Evolutionary conservation across 176 grass and related monocot species (phyloP), one percentile per base, ranked within the genome.

Genomic region (Aegilops umbellulata): DNA sequence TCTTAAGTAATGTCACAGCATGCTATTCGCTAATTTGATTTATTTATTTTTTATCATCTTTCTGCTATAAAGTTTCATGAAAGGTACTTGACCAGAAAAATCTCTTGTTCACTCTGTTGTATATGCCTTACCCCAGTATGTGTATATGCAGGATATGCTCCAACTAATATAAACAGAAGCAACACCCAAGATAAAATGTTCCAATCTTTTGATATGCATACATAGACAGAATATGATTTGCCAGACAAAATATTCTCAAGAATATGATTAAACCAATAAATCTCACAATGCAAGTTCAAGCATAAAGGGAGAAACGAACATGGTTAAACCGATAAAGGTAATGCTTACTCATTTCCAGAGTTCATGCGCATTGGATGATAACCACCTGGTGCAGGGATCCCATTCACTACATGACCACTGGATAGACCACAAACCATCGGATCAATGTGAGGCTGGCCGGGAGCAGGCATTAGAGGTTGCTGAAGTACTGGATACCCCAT

Each of bases 401-500:
- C 97, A 44, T 99, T 94, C 72, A 91, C 97, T 55, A 97, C 85
- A 91, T 94, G 94, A 91, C 94, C 92, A 25, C 85, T 89, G 55
- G 97, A 92, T 72, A 96, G 23, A 62, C 93, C 91, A 69, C 93
- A 90, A 65, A 80, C 74, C 88, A 95, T 90, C 3, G 90, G 82
- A 36, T 97, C 97, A 69, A 92, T 72, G 58, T 97, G 92, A 80
- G 97, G 89, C 26, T 92, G 92, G 63, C 94, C 82, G 3, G 92
- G 79, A 83, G 89, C 83, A 82, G 87, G 88, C 67, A 99, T 94
- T n/a, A 84, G 77, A 88, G 90, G 90, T 57, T 99, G 97, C 70
- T 94, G 94, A 80, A 99, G 84, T 81, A 99, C 89, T 44, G 97
- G 97, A 80, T 99, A 99, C 55, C 94, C 97, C 88, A 99, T 99